A percentile compares a stretch with the other conserved stretches of the same genome.
Conservation (phyloP, 2,329 filamentous ascomycete genomes). For the Trichoderma simmonsii region DNA sequence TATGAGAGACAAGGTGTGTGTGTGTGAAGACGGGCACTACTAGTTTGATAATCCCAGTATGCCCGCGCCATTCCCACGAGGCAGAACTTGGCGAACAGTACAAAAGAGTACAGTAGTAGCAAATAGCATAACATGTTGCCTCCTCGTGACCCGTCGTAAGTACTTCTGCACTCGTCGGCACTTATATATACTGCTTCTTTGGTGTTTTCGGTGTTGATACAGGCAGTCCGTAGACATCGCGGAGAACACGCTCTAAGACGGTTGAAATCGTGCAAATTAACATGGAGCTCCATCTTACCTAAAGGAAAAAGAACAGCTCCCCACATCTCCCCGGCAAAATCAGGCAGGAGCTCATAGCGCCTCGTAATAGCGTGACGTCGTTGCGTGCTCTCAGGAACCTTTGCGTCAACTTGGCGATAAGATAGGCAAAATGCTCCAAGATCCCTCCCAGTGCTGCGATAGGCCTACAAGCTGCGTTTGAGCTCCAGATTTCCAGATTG, state of each 20-base stretch:
- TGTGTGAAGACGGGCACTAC: not conserved
- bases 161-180: not conserved
- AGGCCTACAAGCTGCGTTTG: not conserved
- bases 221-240: not conserved
- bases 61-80: not conserved
- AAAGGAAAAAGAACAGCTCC: not conserved
- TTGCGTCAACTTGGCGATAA: slow-evolving; percentile 9
- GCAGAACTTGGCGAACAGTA: not conserved
- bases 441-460: not conserved
- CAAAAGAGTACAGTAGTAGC: not conserved
- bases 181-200: not conserved
- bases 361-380: slow-evolving; percentile 16
- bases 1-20: not conserved
- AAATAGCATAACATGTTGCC: not conserved
- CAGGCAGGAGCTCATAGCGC: slow-evolving; percentile 16
- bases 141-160: not conserved
- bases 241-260: not conserved
- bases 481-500: not conserved
- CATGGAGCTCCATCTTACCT: not conserved
- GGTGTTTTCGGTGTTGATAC: not conserved
- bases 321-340: slow-evolving; percentile 3
- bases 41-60: not conserved
- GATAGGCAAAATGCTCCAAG: not conserved
- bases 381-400: slow-evolving; percentile 10
- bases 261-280: not conserved